Base-by-base conservation (phyloP, 805 yeast genomes). In the Metschnikowia noctiluminum region DNA sequence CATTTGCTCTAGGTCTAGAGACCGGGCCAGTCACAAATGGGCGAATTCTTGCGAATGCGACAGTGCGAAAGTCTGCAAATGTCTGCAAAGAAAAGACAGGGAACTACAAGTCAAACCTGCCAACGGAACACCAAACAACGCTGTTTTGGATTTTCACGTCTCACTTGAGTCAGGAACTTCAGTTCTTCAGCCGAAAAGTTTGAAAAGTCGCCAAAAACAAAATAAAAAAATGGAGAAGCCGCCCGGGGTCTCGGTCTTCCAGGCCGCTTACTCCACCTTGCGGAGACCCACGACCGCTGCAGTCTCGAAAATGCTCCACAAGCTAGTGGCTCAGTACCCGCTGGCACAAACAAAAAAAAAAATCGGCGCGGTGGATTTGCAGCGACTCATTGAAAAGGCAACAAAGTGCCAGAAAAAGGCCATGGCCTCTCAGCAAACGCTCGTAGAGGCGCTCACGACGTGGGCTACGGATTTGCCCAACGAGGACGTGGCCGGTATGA, bases 381-480 rank as follows among this genome's bases (percentile, higher is more conserved):
- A 52, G 46, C 45, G 49, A 31, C 48, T 56, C 31, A 52, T 56
- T 21, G 55, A 52, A 32, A 64, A 66, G 43, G 62, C 77, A 9
- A 52, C 74, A 2, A 68, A 67, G 36, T 44, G 61, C 21, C 80
- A 78, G 57, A 54, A 66, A 14, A 68, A 69, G 13, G 53, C 66
- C 4, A 59, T 44, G 40, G 38, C 39, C 10, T 38, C 54, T 8
- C 56, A 56, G 32, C 46, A 50, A 32, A 47, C 49, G 8, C 51
- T 56, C 14, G 42, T 54, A 36, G 52, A 48, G 35, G 45, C 56
- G 1, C 44, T 56, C 35, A 37, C 36, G 11, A 46, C 44, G 6
- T 56, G 59, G 59, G 50, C 51, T 27, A 31, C 52, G 5, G 55
- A 54, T 10, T 42, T 56, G 38, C 53, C 59, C 42, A 48, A 43